Conservation (phyloP, 371 early-diverging fungal genomes). For the Hamiltosporidium tvaerminnensis region DNA sequence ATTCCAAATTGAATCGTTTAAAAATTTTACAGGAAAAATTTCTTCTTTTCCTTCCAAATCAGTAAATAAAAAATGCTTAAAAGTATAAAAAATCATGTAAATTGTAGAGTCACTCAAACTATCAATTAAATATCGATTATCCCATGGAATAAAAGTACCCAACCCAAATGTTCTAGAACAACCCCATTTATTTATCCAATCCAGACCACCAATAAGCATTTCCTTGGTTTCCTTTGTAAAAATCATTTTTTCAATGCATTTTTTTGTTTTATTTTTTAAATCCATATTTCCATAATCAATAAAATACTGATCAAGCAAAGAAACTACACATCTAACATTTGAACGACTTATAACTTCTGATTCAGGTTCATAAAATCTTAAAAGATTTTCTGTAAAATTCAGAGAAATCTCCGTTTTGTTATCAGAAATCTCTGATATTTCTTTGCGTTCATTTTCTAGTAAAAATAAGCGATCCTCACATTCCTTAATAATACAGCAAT, state of each 20-base stretch:
- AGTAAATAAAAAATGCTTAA: slow-evolving; percentile 72
- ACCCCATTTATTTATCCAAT: slow-evolving; percentile 95
- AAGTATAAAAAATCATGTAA: slow-evolving; percentile 99
- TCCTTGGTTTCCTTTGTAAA: slow-evolving; percentile 68
- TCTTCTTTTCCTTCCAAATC: slow-evolving; percentile 62
- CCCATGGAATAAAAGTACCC: slow-evolving; percentile 89
- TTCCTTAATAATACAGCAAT: no score
- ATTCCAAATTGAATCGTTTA: slow-evolving; percentile 86
- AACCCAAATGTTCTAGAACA: slow-evolving; percentile 89
- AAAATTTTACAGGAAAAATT: slow-evolving; percentile 62
- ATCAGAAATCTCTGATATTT: not conserved
- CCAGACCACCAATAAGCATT: slow-evolving; percentile 69
- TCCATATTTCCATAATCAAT: slow-evolving; percentile 81
- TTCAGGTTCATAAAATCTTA: slow-evolving; percentile 71
- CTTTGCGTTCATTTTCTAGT: not conserved
- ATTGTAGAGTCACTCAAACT: slow-evolving; percentile 96
- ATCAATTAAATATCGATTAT: slow-evolving; percentile 82
- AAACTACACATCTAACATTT: slow-evolving; percentile 92
- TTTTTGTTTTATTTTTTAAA: slow-evolving; percentile 64
- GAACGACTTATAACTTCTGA: slow-evolving; percentile 76
- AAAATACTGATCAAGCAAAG: slow-evolving; percentile 95
- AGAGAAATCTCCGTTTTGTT: not conserved
- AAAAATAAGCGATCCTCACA: no score
- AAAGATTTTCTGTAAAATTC: not conserved
- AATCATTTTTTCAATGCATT: slow-evolving; percentile 64